phyloP scores from a whole-genome alignment of 192 early-diverging fungal genomes.

The Gonapodya sp. region DNA sequence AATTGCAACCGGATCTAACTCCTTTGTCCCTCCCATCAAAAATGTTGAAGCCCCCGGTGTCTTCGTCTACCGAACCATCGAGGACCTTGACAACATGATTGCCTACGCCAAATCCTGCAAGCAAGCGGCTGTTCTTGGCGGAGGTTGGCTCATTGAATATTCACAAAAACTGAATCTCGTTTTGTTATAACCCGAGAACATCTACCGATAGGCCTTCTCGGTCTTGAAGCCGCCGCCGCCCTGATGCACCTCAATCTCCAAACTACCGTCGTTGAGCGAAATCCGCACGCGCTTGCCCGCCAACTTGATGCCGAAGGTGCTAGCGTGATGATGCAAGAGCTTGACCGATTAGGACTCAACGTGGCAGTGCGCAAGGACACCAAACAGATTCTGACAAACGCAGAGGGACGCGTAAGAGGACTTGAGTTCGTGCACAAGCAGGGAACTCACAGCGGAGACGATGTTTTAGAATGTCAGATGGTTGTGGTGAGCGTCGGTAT shows the following conservation, averaged over 20 bases:
- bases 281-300: conserved; percentile 34
- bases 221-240: conserved; percentile 60
- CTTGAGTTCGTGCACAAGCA: conserved; percentile 16
- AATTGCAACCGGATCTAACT: conserved; percentile 47
- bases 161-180: too few relatives aligned
- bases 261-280: conserved; percentile 45
- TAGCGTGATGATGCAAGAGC: conserved; percentile 33
- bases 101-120: conserved; percentile 26
- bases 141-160: conserved; percentile 30
- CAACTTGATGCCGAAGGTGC: conserved; percentile 51
- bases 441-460: conserved; percentile 21
- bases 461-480: conserved; percentile 32
- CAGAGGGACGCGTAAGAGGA: conserved; percentile 11
- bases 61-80: conserved; percentile 55
- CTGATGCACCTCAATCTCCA: conserved; percentile 35
- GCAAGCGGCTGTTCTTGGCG: conserved; percentile 50
- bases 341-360: conserved; percentile 36
- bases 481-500: conserved; percentile 47
- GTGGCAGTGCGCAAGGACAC: conserved; percentile 22
- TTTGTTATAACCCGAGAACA: too few relatives aligned
- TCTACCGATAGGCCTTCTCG: conserved; percentile 25
- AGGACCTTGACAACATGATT: conserved; percentile 47
- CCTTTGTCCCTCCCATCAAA: conserved; percentile 44
- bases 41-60: conserved; percentile 35
- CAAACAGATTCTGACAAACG: conserved; percentile 23